Base-by-base conservation (phyloP, 2,329 filamentous ascomycete species). In the Aulographum hederae region DNA sequence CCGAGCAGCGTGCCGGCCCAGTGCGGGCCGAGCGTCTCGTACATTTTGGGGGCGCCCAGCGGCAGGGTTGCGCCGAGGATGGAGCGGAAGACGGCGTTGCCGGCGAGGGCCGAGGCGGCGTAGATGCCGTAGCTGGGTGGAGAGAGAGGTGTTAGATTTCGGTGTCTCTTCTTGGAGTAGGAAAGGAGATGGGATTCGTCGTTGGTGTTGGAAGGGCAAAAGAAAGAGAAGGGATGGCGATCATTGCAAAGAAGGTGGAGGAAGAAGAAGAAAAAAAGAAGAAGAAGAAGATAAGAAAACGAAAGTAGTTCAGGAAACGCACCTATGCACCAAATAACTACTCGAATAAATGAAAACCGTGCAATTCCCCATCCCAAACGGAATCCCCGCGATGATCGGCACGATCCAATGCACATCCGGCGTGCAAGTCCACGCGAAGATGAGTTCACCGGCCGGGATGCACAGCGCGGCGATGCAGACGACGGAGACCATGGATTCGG, bases 371-470 rank as follows among this genome's bases (percentile, higher is more conserved):
- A 67, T 63, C 6, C 80, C 80, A 42, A 89, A 91, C 0, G 76
- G 77, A 4, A 91, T 66, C 1, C 81, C 80, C 1, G 80, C 80
- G 0, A 79, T 58, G 30, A 91, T 75, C 1, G 80, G 77, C 14
- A 71, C 62, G n/a, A 82, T 72, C 76, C 79, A 91, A 48, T 81
- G 84, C 19, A 91, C 80, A 4, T 69, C 67, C 0, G 84, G 84
- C 0, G 82, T 69, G 37, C 75, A 84, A 0, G 84, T 92, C 82
- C 82, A 93, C 0, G 79, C 72, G 46, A 94, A 94, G 50, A 75
- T 77, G 16, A 94, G 66, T 51, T 93, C 76, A 12, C 84, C 85
- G 3, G 80, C 51, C 0, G 82, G 78, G 0, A 78, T 72, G 1
- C 81, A 57, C 2, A 91, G 48, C 0, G 80, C 70, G 3, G 78